phyloP scores from a whole-genome alignment of 2,329 filamentous ascomycete species.

The Neonectria faginata region DNA sequence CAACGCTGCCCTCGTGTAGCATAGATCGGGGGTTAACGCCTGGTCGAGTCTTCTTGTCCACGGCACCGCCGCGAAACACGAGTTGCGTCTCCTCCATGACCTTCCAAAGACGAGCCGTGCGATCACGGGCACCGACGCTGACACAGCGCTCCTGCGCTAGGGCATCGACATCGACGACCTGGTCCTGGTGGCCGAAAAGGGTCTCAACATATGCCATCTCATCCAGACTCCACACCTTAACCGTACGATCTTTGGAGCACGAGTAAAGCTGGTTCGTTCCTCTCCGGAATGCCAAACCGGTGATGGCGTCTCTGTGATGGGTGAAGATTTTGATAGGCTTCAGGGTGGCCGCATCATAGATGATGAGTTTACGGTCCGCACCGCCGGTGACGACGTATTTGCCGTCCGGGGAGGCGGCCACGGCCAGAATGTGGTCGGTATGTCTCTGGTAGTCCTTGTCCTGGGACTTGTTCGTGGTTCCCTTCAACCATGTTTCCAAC shows the following conservation, averaged over 20 bases:
- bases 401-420: conserved; percentile 89
- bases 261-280: conserved; percentile 94
- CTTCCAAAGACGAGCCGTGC: conserved; percentile 94
- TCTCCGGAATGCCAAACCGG: conserved; percentile 84
- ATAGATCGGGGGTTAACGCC: conserved; percentile 63
- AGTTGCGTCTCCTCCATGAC: conserved; percentile 95
- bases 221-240: conserved; percentile 95
- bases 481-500: conserved; percentile 72
- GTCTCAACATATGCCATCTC: conserved; percentile 96
- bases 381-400: conserved; percentile 93
- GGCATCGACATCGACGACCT: conserved; percentile 85
- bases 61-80: conserved; percentile 88
- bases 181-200: conserved; percentile 94
- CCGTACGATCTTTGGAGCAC: conserved; percentile 87
- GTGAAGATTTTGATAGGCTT: conserved; percentile 84
- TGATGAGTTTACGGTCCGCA: conserved; percentile 83
- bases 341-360: conserved; percentile 86
- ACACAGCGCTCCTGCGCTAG: conserved; percentile 89
- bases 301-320: conserved; percentile 92
- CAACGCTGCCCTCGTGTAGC: conserved; percentile 86
- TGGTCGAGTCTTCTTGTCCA: conserved; percentile 62
- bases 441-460: conserved; percentile 81
- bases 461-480: conserved; percentile 68
- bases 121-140: conserved; percentile 89
- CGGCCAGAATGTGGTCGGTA: conserved; percentile 80